Evolutionary conservation across 768 basidiomycete species (phyloP).

Genomic region (Lentinula guzmanii): DNA sequence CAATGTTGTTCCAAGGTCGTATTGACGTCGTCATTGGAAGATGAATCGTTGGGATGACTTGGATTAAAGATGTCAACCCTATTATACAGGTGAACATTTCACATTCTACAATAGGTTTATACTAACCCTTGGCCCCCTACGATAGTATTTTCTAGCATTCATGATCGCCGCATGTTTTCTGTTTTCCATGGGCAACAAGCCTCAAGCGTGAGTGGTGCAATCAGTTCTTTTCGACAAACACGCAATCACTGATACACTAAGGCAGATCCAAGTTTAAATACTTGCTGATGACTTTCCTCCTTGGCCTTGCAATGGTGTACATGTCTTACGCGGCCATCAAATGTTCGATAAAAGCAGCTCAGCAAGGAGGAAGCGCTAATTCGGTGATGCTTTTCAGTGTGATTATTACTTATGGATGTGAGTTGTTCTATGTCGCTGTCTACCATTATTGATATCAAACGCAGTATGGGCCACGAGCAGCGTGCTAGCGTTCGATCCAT

Average conservation of each 20-base stretch:
- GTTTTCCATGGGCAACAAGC: constrained; percentile 95
- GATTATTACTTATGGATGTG: constrained; percentile 78
- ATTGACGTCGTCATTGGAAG: constrained; percentile 83
- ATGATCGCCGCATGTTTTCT: constrained; percentile 87
- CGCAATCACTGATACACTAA: constrained; percentile 9
- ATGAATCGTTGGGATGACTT: constrained; percentile 50
- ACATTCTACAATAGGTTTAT: background rate
- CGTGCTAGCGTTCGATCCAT: constrained; percentile 86
- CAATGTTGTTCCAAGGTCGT: constrained; percentile 48
- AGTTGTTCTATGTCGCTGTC: constrained; percentile 13
- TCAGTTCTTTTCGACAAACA: background rate
- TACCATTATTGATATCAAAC: background rate
- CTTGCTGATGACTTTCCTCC: constrained; percentile 64
- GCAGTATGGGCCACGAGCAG: constrained; percentile 72
- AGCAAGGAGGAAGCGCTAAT: constrained; percentile 60
- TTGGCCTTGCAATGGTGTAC: constrained; percentile 78
- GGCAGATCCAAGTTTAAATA: constrained; percentile 80
- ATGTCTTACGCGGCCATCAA: constrained; percentile 78
- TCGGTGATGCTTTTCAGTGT: constrained; percentile 81
- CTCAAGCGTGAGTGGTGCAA: constrained; percentile 53
- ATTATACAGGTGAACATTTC: constrained; percentile 56
- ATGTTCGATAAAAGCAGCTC: constrained; percentile 69
- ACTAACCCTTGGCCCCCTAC: background rate
- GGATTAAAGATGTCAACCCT: constrained; percentile 70
- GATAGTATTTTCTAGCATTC: constrained; percentile 76